Evolutionary conservation across 345 rosid species (phyloP).

Genomic region (Salix purpurea): DNA sequence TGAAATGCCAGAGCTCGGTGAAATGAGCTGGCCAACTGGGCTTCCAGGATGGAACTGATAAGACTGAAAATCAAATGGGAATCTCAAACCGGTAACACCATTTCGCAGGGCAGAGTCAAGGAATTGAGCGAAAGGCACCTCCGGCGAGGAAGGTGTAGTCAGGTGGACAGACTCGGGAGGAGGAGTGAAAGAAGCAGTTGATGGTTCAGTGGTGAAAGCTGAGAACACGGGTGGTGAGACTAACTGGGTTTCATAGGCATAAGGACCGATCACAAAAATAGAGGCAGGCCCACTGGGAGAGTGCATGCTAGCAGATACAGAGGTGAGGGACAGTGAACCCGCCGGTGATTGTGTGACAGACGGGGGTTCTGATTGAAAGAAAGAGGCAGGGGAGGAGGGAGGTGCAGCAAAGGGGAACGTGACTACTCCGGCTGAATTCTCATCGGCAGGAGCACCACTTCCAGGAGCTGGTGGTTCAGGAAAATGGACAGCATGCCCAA

Average conservation of each 20-base stretch:
- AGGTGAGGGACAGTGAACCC: conserved; percentile 54
- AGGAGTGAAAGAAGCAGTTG: conserved; percentile 92
- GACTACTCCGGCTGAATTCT: conserved; percentile 32
- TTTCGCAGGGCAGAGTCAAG: conserved; percentile 45
- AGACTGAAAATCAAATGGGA: conserved; percentile 64
- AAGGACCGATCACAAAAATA: conserved; percentile 90
- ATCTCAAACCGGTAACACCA: conserved; percentile 37
- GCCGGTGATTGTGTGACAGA: conserved; percentile 82
- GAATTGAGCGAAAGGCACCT: conserved; percentile 91
- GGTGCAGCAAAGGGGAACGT: conserved; percentile 80
- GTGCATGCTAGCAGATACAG: conserved; percentile 58
- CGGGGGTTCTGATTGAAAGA: conserved; percentile 86
- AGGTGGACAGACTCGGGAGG: conserved; percentile 80
- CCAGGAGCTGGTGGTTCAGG: conserved; percentile 46
- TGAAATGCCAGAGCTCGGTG: conserved; percentile 87
- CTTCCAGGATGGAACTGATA: conserved; percentile 91
- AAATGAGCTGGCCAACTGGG: conserved; percentile 82
- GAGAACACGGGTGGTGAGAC: conserved; percentile 96
- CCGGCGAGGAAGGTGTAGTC: conserved; percentile 92
- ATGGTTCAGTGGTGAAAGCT: conserved; percentile 91
- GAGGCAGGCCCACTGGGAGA: conserved; percentile 71
- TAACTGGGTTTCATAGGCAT: conserved; percentile 83
- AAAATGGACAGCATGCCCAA: conserved; percentile 57
- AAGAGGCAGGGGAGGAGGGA: conserved; percentile 95
- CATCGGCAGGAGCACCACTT: conserved; percentile 33